Evolutionary conservation across 441 rosid genomes (phyloP).

Genomic region (Iberis amara): DNA sequence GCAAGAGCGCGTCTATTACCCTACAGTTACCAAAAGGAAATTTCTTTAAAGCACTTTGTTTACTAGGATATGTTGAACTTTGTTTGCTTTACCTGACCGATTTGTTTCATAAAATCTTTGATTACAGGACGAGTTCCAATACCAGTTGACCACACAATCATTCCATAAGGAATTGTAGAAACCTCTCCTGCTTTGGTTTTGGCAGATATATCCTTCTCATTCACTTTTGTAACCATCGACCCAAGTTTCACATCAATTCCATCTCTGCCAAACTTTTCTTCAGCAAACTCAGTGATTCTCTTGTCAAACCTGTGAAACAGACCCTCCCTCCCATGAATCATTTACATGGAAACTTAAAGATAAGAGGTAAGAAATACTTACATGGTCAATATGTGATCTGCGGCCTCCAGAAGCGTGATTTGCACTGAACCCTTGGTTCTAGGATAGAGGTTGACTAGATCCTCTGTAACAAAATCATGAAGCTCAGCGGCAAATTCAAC

Average conservation of each 20-base stretch:
- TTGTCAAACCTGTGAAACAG: conserved; percentile 79
- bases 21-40: conserved; percentile 33
- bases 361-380: conserved; percentile 31
- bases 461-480: conserved; percentile 83
- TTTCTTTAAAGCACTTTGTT: not conserved
- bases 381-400: conserved; percentile 88
- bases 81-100: conserved; percentile 69
- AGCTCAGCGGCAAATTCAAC: conserved; percentile 98
- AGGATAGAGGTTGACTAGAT: conserved; percentile 75
- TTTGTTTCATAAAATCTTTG: conserved; percentile 83
- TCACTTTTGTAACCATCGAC: conserved; percentile 78
- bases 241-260: conserved; percentile 86
- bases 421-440: conserved; percentile 45
- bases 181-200: conserved; percentile 59
- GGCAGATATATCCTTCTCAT: conserved; percentile 72
- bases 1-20: conserved; percentile 84
- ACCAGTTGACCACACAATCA: conserved; percentile 99
- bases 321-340: conserved; percentile 4
- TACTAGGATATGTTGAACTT: conserved; percentile 6
- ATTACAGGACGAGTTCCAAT: conserved; percentile 81
- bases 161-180: conserved; percentile 69
- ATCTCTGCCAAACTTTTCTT: conserved; percentile 76
- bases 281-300: conserved; percentile 91
- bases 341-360: not conserved
- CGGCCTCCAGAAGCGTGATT: conserved; percentile 89